Percentiles rank a stretch among this genome's conserved stretches.
phyloP scores from a whole-genome alignment of 495 filamentous ascomycete genomes.

The Pyrenopolyporus hunteri region DNA sequence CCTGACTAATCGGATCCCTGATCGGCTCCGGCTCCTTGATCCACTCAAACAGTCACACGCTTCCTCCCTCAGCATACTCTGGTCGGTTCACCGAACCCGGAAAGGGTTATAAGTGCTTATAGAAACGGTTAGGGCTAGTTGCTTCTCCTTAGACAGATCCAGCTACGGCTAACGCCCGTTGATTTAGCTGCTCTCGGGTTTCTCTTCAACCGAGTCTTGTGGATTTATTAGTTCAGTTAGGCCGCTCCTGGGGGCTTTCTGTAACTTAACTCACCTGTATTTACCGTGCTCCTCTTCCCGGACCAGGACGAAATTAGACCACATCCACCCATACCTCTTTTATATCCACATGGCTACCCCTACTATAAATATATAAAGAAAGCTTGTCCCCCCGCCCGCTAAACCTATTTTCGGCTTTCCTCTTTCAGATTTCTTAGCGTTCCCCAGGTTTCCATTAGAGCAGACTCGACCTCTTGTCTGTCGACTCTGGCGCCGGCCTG shows the following conservation, averaged over 20 bases:
- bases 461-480: not conserved
- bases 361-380: slow-evolving; percentile 31
- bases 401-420: slow-evolving; percentile 28
- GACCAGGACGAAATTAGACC: slow-evolving; percentile 19
- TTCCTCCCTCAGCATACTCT: slow-evolving; percentile 14
- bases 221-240: slow-evolving; percentile 13
- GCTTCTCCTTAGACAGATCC: slow-evolving; percentile 9
- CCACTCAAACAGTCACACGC: slow-evolving; percentile 17
- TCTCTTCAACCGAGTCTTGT: slow-evolving; percentile 8
- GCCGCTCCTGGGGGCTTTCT: slow-evolving; percentile 1
- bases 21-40: slow-evolving; percentile 12
- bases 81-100: slow-evolving; percentile 23
- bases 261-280: slow-evolving; percentile 1
- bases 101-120: slow-evolving; percentile 14
- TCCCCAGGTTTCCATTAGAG: not conserved
- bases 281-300: slow-evolving; percentile 21
- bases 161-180: slow-evolving; percentile 2
- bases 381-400: slow-evolving; percentile 29
- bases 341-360: slow-evolving; percentile 17
- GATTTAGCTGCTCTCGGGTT: slow-evolving; percentile 3
- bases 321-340: slow-evolving; percentile 12
- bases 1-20: slow-evolving; percentile 24
- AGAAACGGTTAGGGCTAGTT: slow-evolving; percentile 13
- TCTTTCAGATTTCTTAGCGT: slow-evolving; percentile 7
- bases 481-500: not conserved